These are phyloP conservation scores for Coemansia furcata DNA, from an alignment of 192 early-diverging fungal genomes.

Conservation along the genomic window DNA sequence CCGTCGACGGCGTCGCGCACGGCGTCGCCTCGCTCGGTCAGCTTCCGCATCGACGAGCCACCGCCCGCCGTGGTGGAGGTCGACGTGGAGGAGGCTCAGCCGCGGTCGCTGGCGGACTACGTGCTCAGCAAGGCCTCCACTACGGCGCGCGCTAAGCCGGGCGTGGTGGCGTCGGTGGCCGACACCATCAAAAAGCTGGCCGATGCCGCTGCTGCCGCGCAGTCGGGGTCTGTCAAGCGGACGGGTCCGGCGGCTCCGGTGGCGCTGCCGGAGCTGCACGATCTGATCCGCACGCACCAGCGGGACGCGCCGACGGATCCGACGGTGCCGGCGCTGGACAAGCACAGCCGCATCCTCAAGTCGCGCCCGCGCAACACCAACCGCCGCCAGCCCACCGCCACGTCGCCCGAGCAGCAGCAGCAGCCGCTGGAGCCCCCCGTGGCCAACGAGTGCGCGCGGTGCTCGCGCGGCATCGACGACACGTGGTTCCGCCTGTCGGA, in stretches of 20 bases:
- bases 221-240: background rate
- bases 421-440: constrained; percentile 26
- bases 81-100: background rate
- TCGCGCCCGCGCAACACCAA: constrained; percentile 50
- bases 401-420: constrained; percentile 6
- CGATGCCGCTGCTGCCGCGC: background rate
- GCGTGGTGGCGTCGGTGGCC: constrained; percentile 36
- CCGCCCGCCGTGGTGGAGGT: background rate
- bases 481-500: constrained; percentile 55
- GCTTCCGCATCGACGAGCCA: constrained; percentile 43
- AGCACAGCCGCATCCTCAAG: constrained; percentile 44
- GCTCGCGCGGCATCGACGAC: constrained; percentile 34
- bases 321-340: constrained; percentile 41
- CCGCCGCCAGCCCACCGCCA: constrained; percentile 23
- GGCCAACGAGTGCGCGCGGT: constrained; percentile 47
- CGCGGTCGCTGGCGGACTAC: constrained; percentile 45
- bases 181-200: constrained; percentile 49
- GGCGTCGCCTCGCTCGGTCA: constrained; percentile 42
- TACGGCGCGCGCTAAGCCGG: background rate
- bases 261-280: constrained; percentile 41
- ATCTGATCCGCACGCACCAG: constrained; percentile 46
- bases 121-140: constrained; percentile 40
- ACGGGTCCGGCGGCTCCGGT: background rate
- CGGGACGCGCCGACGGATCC: constrained; percentile 44
- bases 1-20: constrained; percentile 29